These are phyloP conservation scores for Aspergillus incahuasiensis DNA, from an alignment of 495 filamentous ascomycete species.

Conservation along the genomic window DNA sequence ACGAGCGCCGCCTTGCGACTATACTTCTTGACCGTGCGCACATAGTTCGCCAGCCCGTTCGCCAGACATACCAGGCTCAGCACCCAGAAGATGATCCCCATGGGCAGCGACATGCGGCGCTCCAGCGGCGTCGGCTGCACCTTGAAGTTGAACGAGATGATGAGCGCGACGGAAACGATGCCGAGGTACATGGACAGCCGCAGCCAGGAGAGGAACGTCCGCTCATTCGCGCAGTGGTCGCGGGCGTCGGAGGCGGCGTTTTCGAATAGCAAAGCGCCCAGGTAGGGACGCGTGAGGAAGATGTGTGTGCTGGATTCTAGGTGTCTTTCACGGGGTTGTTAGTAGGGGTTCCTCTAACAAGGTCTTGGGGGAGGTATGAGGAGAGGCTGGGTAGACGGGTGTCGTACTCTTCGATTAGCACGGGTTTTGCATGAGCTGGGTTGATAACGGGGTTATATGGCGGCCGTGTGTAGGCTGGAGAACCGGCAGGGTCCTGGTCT, in stretches of 20 bases:
- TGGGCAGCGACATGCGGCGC: slow-evolving; percentile 69
- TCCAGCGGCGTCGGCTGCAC: slow-evolving; percentile 64
- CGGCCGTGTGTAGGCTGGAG: slow-evolving; percentile 10
- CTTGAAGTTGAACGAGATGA: slow-evolving; percentile 89
- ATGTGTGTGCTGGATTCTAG: slow-evolving; percentile 36
- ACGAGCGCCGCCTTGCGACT: slow-evolving; percentile 73
- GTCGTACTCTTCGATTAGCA: slow-evolving; percentile 41
- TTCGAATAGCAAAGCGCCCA: slow-evolving; percentile 81
- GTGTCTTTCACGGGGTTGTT: slow-evolving; percentile 19
- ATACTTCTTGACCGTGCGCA: slow-evolving; percentile 83
- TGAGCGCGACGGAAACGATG: slow-evolving; percentile 82
- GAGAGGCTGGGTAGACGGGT: too few relatives aligned
- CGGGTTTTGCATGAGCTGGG: slow-evolving; percentile 28
- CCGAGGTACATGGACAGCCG: slow-evolving; percentile 87
- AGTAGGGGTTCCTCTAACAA: too few relatives aligned
- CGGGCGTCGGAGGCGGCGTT: slow-evolving; percentile 85
- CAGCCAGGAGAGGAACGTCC: slow-evolving; percentile 89
- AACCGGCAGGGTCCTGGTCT: neutral
- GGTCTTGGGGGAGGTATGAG: too few relatives aligned
- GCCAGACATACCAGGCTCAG: slow-evolving; percentile 69
- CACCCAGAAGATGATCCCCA: slow-evolving; percentile 85
- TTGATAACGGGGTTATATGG: slow-evolving; percentile 40
- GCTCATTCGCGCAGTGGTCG: slow-evolving; percentile 54
- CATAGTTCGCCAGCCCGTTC: slow-evolving; percentile 80
- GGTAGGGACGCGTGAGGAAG: slow-evolving; percentile 66